phyloP scores from a whole-genome alignment of 768 basidiomycete genomes.

The Austroboletus eburneus region DNA sequence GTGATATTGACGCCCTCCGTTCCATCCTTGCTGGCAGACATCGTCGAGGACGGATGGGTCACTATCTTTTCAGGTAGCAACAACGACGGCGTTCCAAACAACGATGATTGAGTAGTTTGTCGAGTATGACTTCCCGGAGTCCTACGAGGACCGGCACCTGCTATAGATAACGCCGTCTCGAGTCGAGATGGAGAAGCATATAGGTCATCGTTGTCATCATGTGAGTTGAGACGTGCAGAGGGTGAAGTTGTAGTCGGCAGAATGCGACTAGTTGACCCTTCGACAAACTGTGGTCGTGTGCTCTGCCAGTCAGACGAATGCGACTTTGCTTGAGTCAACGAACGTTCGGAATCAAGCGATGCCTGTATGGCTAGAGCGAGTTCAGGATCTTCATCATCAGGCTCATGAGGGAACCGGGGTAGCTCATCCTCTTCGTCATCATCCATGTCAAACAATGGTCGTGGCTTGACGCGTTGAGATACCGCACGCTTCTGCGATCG shows the following conservation, averaged over 20 bases:
- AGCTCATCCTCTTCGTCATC: constrained; percentile 46
- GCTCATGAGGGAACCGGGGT: constrained; percentile 20
- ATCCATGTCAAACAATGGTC: constrained; percentile 52
- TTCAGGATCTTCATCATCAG: constrained; percentile 49
- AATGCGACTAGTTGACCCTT: background rate
- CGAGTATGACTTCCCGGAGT: constrained; percentile 9
- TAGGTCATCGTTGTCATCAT: constrained; percentile 42
- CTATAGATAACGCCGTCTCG: constrained; percentile 67
- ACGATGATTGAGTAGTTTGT: constrained; percentile 16
- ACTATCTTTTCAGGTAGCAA: constrained; percentile 17
- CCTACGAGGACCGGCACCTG: constrained; percentile 45
- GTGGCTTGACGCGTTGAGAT: constrained; percentile 31
- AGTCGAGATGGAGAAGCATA: constrained; percentile 51
- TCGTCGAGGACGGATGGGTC: background rate
- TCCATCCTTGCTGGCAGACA: background rate
- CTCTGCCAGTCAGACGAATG: constrained; percentile 4
- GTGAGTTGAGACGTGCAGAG: background rate
- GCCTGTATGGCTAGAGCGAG: constrained; percentile 59
- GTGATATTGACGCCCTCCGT: background rate
- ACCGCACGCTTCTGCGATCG: constrained; percentile 38
- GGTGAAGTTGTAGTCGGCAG: background rate
- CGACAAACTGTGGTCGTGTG: constrained; percentile 4
- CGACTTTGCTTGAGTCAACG: background rate
- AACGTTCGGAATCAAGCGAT: constrained; percentile 42
- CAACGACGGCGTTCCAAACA: constrained; percentile 38